Conservation (phyloP, 768 basidiomycete genomes). For the Naganishia vishniacii region DNA sequence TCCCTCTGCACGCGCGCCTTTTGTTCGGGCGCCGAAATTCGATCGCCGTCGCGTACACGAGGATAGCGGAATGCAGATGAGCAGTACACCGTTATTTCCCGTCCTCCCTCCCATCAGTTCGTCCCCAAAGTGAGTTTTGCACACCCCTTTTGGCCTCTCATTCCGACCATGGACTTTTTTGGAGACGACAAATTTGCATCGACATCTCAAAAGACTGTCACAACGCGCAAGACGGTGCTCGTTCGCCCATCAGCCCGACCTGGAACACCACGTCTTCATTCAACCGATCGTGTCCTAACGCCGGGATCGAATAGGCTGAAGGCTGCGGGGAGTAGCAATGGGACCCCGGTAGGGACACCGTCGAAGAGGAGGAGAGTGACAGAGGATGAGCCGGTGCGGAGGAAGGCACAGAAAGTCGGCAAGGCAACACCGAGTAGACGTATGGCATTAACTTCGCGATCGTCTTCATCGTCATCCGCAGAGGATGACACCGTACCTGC, state of each 20-base stretch:
- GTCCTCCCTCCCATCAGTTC: no score
- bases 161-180: slow-evolving; percentile 10
- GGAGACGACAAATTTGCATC: slow-evolving; percentile 11
- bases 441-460: neutral
- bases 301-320: neutral
- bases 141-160: neutral
- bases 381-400: neutral
- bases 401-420: neutral
- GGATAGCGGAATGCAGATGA: no score
- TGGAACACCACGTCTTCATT: neutral
- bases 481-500: neutral
- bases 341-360: neutral
- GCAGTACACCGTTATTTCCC: no score
- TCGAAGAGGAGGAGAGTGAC: neutral
- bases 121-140: no score
- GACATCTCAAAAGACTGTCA: neutral
- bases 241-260: neutral
- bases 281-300: neutral
- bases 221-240: slow-evolving; percentile 10
- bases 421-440: neutral
- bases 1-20: no score
- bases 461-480: neutral
- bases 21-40: no score
- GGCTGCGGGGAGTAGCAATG: neutral
- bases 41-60: no score